phyloP scores from a whole-genome alignment of 2,329 filamentous ascomycete species.

The Cercospora sp. region DNA sequence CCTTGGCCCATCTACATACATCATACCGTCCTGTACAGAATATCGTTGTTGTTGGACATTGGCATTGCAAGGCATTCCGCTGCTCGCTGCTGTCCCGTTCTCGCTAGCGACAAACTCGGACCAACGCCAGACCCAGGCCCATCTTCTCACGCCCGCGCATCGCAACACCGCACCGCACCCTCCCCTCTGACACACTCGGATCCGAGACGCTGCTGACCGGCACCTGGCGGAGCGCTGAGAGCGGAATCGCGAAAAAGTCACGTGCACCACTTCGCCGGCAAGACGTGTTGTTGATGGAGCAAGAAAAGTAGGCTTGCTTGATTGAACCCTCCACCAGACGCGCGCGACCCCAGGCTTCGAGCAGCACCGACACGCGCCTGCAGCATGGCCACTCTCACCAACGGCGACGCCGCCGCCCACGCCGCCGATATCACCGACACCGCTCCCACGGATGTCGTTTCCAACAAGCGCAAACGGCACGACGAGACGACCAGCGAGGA shows the following conservation, averaged over 20 bases:
- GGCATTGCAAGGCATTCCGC: background rate
- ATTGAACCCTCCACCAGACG: slow-evolving; percentile 8
- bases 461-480: slow-evolving; percentile 49
- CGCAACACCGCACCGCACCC: background rate
- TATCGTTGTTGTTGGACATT: background rate
- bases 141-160: background rate
- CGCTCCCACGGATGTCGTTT: slow-evolving; percentile 14
- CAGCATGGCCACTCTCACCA: slow-evolving; percentile 26
- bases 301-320: slow-evolving; percentile 1
- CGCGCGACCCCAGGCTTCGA: slow-evolving; percentile 14
- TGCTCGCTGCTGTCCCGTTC: background rate
- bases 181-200: background rate
- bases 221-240: background rate
- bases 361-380: slow-evolving; percentile 18
- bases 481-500: slow-evolving; percentile 39
- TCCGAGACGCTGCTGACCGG: background rate
- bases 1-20: background rate
- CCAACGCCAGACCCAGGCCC: slow-evolving; percentile 4
- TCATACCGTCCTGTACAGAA: background rate
- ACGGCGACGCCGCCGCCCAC: slow-evolving; percentile 14
- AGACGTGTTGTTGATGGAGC: slow-evolving; percentile 1
- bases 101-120: slow-evolving; percentile 7
- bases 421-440: slow-evolving; percentile 11
- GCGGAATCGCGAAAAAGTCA: background rate
- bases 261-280: background rate